These are phyloP conservation scores for Castanea sativa DNA, from an alignment of 306 rosid genomes.

Conservation along the genomic window DNA sequence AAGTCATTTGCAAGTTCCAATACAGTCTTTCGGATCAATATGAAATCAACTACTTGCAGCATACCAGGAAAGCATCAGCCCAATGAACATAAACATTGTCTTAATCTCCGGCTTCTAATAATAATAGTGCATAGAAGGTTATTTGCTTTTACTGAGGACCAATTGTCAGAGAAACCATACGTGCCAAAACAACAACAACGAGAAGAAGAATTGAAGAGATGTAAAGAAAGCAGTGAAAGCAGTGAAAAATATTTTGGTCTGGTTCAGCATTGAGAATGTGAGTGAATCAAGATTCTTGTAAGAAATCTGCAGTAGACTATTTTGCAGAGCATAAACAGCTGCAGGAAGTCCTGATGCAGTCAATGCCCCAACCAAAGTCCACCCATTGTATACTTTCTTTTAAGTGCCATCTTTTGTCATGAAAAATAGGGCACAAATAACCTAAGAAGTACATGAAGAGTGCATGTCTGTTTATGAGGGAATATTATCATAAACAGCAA, in stretches of 20 bases:
- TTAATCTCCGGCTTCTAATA: neutral
- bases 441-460: slow-evolving; percentile 38
- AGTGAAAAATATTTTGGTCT: slow-evolving; percentile 90
- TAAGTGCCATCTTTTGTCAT: slow-evolving; percentile 79
- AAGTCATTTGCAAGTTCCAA: neutral
- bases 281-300: slow-evolving; percentile 95
- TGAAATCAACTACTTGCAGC: neutral
- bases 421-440: slow-evolving; percentile 69
- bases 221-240: slow-evolving; percentile 91
- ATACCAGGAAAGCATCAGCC: neutral
- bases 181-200: neutral
- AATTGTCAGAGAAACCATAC: neutral
- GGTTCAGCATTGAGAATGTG: slow-evolving; percentile 92
- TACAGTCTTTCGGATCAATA: neutral
- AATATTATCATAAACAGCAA: neutral
- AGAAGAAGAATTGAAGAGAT: neutral
- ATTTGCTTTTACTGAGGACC: neutral
- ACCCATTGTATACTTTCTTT: slow-evolving; percentile 55
- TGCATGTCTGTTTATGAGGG: slow-evolving; percentile 8
- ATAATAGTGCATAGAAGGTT: neutral
- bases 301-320: slow-evolving; percentile 92
- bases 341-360: slow-evolving; percentile 98
- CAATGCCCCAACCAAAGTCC: slow-evolving; percentile 85
- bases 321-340: slow-evolving; percentile 88
- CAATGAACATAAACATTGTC: neutral